Base-by-base conservation (phyloP, 2,329 filamentous ascomycete species). In the Calonectria henricotiae region DNA sequence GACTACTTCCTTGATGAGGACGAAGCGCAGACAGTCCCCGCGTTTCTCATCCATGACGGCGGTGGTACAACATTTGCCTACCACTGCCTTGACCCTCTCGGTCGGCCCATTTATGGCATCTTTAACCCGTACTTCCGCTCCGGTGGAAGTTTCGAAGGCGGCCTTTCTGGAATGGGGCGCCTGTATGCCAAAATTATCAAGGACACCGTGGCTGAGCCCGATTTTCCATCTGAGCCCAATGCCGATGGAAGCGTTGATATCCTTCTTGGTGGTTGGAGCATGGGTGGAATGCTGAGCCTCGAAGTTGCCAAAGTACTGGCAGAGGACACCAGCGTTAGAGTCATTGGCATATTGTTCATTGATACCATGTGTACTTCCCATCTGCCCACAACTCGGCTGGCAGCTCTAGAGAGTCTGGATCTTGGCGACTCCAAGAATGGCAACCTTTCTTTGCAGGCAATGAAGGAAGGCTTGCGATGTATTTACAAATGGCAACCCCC, bases 21-120 rank as follows among this genome's bases (percentile, higher is more conserved):
- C 20, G 12, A 11, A 9, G 20, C 20, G 20, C 20, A 5, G 27
- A 15, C 46, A 11, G 46, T 11, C 12, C 47, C 47, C 2, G 27
- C 13, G 3, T 51, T 51, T 5, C 13, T 51, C 13, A 51, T 51
- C 15, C 47, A 51, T 25, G 47, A 51, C 8, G 47, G 47, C 1
- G 47, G 47, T 4, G 47, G 47, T 5, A 51, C 47, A n/a, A 51
- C 47, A 4, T 51, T 51, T 51, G 47, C 47, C 47, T 51, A 51
- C 47, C 47, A 51, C 15, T 51, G 47, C 13, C 11, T 51, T 3
- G 47, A 51, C 47, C 13, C 47, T 51, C 27, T 51, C 15, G 47
- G 47, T 11, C 25, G 47, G 7, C 47, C 47, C 1, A 30, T 17
- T 1, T 51, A 51, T 25, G 47, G 47, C 15, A 51, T 51, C 47